These are phyloP conservation scores for Kalaharituber pfeilii DNA, from an alignment of 2,329 filamentous ascomycete genomes.

Conservation along the genomic window DNA sequence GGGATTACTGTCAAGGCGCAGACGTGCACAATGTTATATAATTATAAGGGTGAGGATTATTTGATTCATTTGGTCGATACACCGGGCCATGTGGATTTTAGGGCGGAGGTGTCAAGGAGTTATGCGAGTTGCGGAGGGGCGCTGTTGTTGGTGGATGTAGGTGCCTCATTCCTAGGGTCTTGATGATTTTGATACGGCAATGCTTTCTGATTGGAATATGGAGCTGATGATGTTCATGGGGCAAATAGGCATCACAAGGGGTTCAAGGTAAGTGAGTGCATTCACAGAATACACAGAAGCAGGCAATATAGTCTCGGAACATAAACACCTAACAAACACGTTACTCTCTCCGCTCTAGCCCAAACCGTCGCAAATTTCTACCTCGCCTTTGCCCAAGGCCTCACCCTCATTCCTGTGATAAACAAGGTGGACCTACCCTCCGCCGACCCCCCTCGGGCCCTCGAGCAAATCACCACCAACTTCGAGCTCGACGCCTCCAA, in stretches of 20 bases:
- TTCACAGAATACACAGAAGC: too few species aligned
- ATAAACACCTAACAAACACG: not conserved
- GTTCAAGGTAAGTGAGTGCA: conserved; percentile 41
- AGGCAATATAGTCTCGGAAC: not conserved
- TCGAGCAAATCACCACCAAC: conserved; percentile 67
- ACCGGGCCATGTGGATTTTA: conserved; percentile 92
- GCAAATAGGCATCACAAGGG: conserved; percentile 42
- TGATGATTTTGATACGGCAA: not conserved
- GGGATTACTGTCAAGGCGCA: conserved; percentile 98
- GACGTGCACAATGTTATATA: conserved; percentile 96
- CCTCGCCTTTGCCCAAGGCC: conserved; percentile 78
- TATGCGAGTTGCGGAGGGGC: conserved; percentile 94
- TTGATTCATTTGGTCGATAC: conserved; percentile 91
- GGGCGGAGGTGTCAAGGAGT: conserved; percentile 84
- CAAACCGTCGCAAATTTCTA: conserved; percentile 99
- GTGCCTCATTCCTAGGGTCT: conserved; percentile 24
- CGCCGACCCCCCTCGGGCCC: conserved; percentile 67
- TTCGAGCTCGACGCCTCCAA: conserved; percentile 74
- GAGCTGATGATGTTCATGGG: not conserved
- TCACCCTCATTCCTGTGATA: conserved; percentile 74
- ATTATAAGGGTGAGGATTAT: conserved; percentile 69
- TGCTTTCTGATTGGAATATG: not conserved
- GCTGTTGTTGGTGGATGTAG: conserved; percentile 81
- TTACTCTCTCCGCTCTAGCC: conserved; percentile 30
- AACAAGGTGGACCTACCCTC: conserved; percentile 93